phyloP scores from a whole-genome alignment of 371 early-diverging fungal species.

The Mortierella polycephala region DNA sequence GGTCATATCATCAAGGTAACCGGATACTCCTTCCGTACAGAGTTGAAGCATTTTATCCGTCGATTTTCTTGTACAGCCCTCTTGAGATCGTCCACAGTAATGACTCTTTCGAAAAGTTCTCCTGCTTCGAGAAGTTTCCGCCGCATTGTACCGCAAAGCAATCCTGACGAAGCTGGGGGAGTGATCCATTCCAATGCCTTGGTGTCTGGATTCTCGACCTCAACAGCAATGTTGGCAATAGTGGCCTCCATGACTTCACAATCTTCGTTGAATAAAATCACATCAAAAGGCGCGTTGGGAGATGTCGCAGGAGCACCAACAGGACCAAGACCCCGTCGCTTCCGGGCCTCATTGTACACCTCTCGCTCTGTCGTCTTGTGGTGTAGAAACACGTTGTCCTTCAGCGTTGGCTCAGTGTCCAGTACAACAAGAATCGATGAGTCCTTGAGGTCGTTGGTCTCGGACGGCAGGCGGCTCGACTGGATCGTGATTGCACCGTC shows the following conservation, averaged over 20 bases:
- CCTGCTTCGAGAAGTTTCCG: constrained; percentile 52
- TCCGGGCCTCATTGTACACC: constrained; percentile 62
- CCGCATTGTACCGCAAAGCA: constrained; percentile 65
- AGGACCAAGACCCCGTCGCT: constrained; percentile 50
- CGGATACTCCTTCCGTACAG: constrained; percentile 60
- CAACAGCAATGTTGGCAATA: constrained; percentile 70
- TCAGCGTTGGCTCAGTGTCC: constrained; percentile 55
- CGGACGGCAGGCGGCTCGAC: constrained; percentile 53
- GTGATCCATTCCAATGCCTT: constrained; percentile 60
- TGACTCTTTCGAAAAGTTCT: constrained; percentile 52
- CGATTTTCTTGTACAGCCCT: constrained; percentile 52
- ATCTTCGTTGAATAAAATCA: constrained; percentile 63
- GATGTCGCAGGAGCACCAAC: constrained; percentile 6
- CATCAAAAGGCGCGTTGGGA: constrained; percentile 60
- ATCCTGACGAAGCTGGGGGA: constrained; percentile 57
- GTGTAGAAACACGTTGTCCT: constrained; percentile 58
- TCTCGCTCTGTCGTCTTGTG: constrained; percentile 70
- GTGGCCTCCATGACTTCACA: constrained; percentile 66
- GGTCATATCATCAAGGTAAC: constrained; percentile 16
- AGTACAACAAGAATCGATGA: constrained; percentile 47
- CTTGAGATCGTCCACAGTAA: constrained; percentile 59
- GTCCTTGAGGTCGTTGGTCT: constrained; percentile 26
- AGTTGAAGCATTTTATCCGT: constrained; percentile 65
- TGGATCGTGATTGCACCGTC: constrained; percentile 56
- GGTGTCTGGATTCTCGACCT: constrained; percentile 30